Base-by-base conservation (phyloP, 2,329 filamentous ascomycete species). In the Aspergillaceae sp. region DNA sequence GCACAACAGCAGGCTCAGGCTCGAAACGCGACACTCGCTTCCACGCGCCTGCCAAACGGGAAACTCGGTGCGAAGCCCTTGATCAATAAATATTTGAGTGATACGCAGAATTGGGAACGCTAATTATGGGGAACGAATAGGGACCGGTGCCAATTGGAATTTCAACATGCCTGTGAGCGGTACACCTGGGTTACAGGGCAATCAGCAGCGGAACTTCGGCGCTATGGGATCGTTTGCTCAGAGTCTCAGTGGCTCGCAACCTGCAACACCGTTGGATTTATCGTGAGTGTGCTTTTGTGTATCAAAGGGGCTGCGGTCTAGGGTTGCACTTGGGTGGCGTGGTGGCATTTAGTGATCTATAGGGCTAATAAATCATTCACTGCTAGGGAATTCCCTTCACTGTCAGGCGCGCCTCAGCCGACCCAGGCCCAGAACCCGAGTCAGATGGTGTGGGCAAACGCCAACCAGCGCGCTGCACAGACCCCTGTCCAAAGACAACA, bases 311-410 rank as follows among this genome's bases (percentile, higher is more conserved):
- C 19, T 19, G 19, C 19, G 19, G 19, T 19, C 19, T 19, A 19
- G 19, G 19, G 34, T 41, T 19, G 10, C 7, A n/a, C 30, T 33
- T 9, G 41, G 10, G 10, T 34, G 41, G 19, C 19, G 29, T 19
- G 28, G 28, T 29, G 7, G 30, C 5, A n/a, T 5, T 43, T 30
- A n/a, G 19, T 19, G 30, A 26, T 29, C 26, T 10, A 7, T 1
- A 33, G 28, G 19, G 41, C 48, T 53, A 36, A 51, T 40, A 41
- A 44, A 7, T 19, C n/a, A 33, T 33, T 48, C 37, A 46, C 43
- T 48, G 47, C 40, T 47, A 83, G 79, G 58, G 79, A 83, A 59
- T 83, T 83, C 47, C 79, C 79, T 41, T 79, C 77, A 7, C 65
- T 83, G 55, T 80, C 78, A 40, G 75, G 76, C 47, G 72, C 74